A percentile compares a stretch with the other conserved stretches of the same genome.
These are phyloP conservation scores for Kodamaea ohmeri DNA, from an alignment of 1,139 yeast species.

Conservation along the genomic window DNA sequence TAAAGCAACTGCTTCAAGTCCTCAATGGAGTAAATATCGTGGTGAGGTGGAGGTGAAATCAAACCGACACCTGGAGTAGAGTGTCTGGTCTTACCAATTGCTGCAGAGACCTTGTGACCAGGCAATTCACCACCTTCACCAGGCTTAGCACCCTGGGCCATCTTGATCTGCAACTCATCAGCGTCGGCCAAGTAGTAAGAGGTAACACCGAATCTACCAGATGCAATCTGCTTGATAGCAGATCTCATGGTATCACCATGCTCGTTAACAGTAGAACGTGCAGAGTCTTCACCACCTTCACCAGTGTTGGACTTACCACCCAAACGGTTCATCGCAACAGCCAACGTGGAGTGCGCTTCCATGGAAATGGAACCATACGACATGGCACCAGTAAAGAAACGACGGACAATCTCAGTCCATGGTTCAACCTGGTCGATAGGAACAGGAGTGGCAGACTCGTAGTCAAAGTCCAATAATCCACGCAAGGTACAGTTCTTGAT, in stretches of 20 bases:
- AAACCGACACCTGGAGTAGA: constrained; percentile 96
- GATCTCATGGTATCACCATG: constrained; percentile 98
- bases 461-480: constrained; percentile 90
- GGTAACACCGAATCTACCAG: constrained; percentile 98
- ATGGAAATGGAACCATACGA: constrained; percentile 97
- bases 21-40: constrained; percentile 96
- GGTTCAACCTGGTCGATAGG: constrained; percentile 99
- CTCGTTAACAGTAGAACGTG: constrained; percentile 72
- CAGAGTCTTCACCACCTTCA: constrained; percentile 99
- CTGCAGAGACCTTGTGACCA: constrained; percentile 84
- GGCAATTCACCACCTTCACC: constrained; percentile 99
- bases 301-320: constrained; percentile 99
- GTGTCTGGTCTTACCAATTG: constrained; percentile 93
- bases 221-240: constrained; percentile 95
- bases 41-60: constrained; percentile 98
- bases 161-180: constrained; percentile 94
- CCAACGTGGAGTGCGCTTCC: constrained; percentile 97
- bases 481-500: constrained; percentile 90
- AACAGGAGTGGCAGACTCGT: constrained; percentile 63
- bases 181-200: constrained; percentile 93
- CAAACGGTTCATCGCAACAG: constrained; percentile 96
- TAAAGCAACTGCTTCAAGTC: constrained; percentile 95
- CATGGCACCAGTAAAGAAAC: constrained; percentile 99
- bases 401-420: constrained; percentile 97
- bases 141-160: constrained; percentile 99